A percentile compares a stretch with the other conserved stretches of the same genome.
These are phyloP conservation scores for Sungouiella blattae DNA, from an alignment of 805 yeast genomes.

Conservation along the genomic window DNA sequence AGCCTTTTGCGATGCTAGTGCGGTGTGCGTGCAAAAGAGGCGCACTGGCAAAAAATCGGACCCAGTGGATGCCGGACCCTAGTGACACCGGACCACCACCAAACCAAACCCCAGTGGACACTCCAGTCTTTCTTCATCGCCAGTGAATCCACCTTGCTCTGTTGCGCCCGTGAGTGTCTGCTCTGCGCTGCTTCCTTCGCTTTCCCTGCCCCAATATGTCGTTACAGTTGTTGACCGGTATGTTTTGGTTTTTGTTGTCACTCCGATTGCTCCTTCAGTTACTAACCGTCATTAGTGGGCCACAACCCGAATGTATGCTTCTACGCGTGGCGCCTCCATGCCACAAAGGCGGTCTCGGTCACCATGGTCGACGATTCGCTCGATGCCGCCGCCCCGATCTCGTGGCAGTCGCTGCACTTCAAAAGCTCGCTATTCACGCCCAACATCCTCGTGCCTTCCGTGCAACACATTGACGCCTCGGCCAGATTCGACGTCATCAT, in stretches of 20 bases:
- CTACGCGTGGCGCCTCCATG: conserved; percentile 55
- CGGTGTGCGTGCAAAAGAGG: no score
- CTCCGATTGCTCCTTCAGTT: conserved; percentile 1
- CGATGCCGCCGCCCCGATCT: conserved; percentile 16
- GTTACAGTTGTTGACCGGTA: conserved; percentile 13
- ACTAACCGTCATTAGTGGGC: conserved; percentile 43
- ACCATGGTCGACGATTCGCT: conserved; percentile 37
- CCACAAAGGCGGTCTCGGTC: conserved; percentile 35
- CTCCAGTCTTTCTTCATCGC: no score
- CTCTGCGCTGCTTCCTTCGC: no score
- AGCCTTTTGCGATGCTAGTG: no score
- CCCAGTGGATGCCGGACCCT: no score
- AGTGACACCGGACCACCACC: no score
- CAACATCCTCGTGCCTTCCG: conserved; percentile 10
- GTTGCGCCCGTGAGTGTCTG: no score
- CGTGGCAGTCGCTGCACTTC: conserved; percentile 15
- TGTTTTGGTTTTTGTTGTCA: conserved; percentile 4
- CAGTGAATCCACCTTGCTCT: no score
- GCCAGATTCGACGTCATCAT: conserved; percentile 32
- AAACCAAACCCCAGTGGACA: no score
- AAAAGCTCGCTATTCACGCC: conserved; percentile 15
- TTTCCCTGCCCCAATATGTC: no score
- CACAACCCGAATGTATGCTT: conserved; percentile 55
- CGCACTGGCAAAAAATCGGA: no score
- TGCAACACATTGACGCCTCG: conserved; percentile 11